A percentile compares a stretch with the other conserved stretches of the same genome.
These are phyloP conservation scores for Rhodamnia rubescens DNA, from an alignment of 345 rosid genomes.

Conservation along the genomic window DNA sequence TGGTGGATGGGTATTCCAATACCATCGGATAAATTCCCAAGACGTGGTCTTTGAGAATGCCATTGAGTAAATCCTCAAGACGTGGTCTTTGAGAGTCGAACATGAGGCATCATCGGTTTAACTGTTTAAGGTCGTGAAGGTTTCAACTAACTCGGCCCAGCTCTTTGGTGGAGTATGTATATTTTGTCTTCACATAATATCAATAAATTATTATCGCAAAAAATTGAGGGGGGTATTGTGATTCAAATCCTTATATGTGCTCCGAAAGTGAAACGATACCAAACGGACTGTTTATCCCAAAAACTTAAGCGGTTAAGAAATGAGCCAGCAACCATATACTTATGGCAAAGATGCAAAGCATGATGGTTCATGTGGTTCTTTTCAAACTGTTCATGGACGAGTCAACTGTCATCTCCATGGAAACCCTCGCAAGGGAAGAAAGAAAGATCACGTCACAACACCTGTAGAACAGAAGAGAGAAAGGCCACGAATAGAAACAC, in stretches of 20 bases:
- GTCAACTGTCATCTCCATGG: neutral
- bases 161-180: no score
- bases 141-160: no score
- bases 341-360: neutral
- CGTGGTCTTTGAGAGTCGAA: no score
- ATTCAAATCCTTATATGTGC: neutral
- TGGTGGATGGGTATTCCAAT: no score
- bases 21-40: no score
- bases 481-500: neutral
- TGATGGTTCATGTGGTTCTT: neutral
- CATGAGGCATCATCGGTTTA: no score
- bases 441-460: neutral
- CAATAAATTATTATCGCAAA: neutral
- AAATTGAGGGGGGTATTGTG: neutral
- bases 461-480: neutral
- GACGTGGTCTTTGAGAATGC: no score
- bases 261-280: neutral
- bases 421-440: neutral
- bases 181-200: neutral
- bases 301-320: neutral
- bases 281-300: rapidly evolving
- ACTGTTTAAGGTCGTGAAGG: no score
- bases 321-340: neutral
- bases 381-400: neutral
- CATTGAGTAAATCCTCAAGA: no score